These are phyloP conservation scores for Barbatosphaeria neglecta DNA, from an alignment of 495 filamentous ascomycete genomes.

Conservation along the genomic window DNA sequence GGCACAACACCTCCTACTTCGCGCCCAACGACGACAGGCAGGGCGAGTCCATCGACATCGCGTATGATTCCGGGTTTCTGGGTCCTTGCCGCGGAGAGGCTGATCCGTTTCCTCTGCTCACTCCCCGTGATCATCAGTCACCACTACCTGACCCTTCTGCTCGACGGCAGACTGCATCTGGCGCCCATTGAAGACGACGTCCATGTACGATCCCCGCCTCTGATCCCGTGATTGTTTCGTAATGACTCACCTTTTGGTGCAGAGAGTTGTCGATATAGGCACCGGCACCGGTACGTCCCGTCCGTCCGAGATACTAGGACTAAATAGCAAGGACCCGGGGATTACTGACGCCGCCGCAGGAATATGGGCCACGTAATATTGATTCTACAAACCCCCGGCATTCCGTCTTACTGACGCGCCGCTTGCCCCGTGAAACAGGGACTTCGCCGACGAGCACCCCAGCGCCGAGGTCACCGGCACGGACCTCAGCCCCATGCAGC, in stretches of 20 bases:
- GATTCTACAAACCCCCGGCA: not conserved
- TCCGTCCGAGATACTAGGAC: not conserved
- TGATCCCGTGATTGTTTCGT: not conserved
- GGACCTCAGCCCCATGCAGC: slow-evolving; percentile 51
- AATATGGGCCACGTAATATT: slow-evolving; percentile 34
- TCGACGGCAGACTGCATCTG: slow-evolving; percentile 43
- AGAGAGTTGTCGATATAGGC: slow-evolving; percentile 52
- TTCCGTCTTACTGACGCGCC: slow-evolving; percentile 2
- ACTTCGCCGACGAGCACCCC: slow-evolving; percentile 37
- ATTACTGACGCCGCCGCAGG: no score
- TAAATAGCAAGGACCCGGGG: no score
- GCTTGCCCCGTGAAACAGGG: slow-evolving; percentile 11
- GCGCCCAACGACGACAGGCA: slow-evolving; percentile 27
- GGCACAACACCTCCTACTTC: slow-evolving; percentile 17
- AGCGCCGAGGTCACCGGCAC: slow-evolving; percentile 47
- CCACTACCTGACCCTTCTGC: slow-evolving; percentile 23
- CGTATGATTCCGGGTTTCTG: slow-evolving; percentile 8
- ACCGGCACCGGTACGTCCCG: slow-evolving; percentile 38
- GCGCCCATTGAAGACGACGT: slow-evolving; percentile 39
- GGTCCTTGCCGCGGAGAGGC: not conserved
- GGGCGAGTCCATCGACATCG: slow-evolving; percentile 27
- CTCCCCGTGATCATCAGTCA: no score
- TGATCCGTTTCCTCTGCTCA: not conserved
- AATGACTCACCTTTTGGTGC: no score
- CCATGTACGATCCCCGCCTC: slow-evolving; percentile 1